These are phyloP conservation scores for Panaeolus papilionaceus DNA, from an alignment of 768 basidiomycete genomes.

Conservation along the genomic window DNA sequence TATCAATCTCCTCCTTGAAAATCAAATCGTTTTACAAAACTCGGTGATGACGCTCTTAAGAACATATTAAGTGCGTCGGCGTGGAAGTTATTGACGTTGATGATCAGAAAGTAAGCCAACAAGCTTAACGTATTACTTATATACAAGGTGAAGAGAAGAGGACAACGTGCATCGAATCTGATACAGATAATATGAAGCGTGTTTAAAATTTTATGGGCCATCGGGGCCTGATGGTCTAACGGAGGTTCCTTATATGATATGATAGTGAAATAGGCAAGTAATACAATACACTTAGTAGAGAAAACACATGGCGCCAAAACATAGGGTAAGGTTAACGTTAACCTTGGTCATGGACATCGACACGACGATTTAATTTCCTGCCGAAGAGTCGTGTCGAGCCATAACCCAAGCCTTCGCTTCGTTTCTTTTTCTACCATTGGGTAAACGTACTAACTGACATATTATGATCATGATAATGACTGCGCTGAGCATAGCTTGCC, in stretches of 20 bases:
- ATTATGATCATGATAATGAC: not conserved
- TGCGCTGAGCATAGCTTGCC: not conserved
- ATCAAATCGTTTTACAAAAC: not conserved
- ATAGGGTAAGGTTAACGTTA: not conserved
- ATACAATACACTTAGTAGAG: not conserved
- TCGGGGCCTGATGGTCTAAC: not conserved
- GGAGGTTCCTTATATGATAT: not conserved
- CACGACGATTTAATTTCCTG: slow-evolving; percentile 11
- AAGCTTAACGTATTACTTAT: not conserved
- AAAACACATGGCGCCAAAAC: not conserved
- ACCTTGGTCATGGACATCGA: not conserved
- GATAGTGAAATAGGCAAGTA: not conserved
- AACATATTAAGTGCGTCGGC: not conserved
- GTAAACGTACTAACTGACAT: slow-evolving; percentile 1
- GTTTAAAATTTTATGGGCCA: not conserved
- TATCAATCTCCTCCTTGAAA: not conserved
- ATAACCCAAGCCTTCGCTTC: not conserved
- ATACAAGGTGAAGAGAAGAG: not conserved
- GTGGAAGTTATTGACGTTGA: not conserved
- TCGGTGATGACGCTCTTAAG: not conserved
- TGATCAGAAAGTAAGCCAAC: not conserved
- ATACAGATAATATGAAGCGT: not conserved
- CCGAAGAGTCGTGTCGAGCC: slow-evolving; percentile 1
- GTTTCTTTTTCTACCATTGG: not conserved
- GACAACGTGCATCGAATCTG: not conserved